Evolutionary conservation across 352 stramenopile genomes (phyloP), one percentile per base, ranked within the genome.

Genomic region (Phytopythium kandeliae): DNA sequence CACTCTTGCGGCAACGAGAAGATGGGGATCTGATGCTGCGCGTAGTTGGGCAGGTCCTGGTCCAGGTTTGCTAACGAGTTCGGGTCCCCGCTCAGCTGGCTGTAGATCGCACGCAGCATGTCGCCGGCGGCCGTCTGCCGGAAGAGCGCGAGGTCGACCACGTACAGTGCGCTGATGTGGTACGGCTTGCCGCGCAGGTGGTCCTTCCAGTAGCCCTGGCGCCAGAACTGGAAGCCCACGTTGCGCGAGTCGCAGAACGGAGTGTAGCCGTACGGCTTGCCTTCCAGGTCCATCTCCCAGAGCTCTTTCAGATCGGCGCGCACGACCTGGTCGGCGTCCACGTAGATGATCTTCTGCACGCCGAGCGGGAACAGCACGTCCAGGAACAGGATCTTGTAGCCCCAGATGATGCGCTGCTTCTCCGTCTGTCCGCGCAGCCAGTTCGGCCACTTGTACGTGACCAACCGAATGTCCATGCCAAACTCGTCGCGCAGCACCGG

Each of bases 381-480:
- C 22, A 99, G 67, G 67, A 99, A 99, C 1, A 99, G 77, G 67
- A 99, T 99, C 78, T 99, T 99, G 84, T 99, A 99, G 16, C 97
- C 97, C 97, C 97, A 99, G 62, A 99, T 99, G 61, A 99, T 98
- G 28, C 97, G 84, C 81, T 99, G 97, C 74, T 99, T 99, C 71
- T 99, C 96, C 16, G 87, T 99, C 69, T 99, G 97, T 51, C 88
- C 83, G 35, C 92, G 87, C 55, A 99, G 67, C 97, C 97, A 99
- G 64, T 98, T 96, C 4, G 97, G 97, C 97, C 97, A 99, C 69
- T 99, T 99, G 85, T 99, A 99, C 30, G 96, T 99, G n/a, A 99
- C 96, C 51, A 99, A 97, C 48, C 89, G 96, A 45, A 99, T 96
- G 48, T 99, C 86, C 74, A 98, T 99, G 51, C 96, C 96, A 41